These are phyloP conservation scores for Saccharum hybrid DNA, from an alignment of 202 grass and related monocot genomes.

Conservation along the genomic window DNA sequence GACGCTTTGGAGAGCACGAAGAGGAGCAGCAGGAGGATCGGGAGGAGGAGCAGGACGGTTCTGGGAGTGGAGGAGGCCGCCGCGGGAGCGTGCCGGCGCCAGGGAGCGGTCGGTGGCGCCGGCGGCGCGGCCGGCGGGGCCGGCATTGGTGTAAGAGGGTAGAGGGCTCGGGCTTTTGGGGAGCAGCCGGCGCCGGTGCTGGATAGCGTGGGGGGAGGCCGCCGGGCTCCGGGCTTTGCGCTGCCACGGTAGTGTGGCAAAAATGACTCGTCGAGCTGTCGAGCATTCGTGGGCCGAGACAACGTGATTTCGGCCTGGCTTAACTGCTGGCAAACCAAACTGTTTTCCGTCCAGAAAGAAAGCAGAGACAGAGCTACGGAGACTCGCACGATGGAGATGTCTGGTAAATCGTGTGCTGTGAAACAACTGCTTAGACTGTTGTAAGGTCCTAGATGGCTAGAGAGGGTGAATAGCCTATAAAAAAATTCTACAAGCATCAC, in stretches of 20 bases:
- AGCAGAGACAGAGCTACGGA: no score
- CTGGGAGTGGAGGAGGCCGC: slow-evolving; percentile 31
- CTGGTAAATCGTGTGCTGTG: no score
- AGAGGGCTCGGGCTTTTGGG: background rate
- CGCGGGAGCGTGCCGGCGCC: slow-evolving; percentile 45
- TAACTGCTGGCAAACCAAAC: no score
- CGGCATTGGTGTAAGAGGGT: slow-evolving; percentile 29
- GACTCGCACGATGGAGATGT: no score
- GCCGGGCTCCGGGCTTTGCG: slow-evolving; percentile 1
- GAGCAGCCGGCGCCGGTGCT: background rate
- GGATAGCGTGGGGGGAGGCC: background rate
- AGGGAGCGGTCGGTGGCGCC: slow-evolving; percentile 18
- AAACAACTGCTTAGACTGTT: no score
- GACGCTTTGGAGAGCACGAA: slow-evolving; percentile 50
- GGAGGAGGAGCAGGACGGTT: slow-evolving; percentile 47
- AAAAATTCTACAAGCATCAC: no score
- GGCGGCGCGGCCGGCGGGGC: background rate
- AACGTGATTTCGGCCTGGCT: background rate
- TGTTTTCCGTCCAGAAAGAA: no score
- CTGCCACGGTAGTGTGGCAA: background rate
- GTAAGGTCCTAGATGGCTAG: no score
- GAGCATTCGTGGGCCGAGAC: background rate
- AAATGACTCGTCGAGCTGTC: background rate
- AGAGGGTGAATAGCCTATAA: no score
- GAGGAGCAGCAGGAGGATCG: slow-evolving; percentile 63